Percentiles rank a stretch among this genome's conserved stretches.
Evolutionary conservation across 2,329 filamentous ascomycete species (phyloP).

Genomic region (Colletotrichum graminicola): DNA sequence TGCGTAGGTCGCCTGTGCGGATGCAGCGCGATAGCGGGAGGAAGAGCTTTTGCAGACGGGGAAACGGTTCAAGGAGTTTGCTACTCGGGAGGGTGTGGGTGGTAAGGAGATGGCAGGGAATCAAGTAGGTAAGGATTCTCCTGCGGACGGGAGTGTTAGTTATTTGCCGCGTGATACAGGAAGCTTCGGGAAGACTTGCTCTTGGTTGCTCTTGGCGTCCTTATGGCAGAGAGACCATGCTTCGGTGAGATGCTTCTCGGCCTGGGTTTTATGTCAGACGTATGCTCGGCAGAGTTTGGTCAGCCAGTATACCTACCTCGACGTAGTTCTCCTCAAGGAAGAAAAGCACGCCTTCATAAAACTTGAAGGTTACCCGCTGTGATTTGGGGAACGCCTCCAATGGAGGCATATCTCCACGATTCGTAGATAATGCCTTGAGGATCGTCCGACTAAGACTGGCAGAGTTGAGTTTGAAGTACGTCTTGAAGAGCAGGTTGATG

Average conservation of each 20-base stretch:
- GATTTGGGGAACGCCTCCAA: slow-evolving; percentile 86
- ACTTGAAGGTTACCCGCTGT: slow-evolving; percentile 95
- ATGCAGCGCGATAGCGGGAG: slow-evolving; percentile 83
- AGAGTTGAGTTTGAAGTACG: slow-evolving; percentile 95
- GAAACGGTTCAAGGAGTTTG: slow-evolving; percentile 78
- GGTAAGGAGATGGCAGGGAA: slow-evolving; percentile 92
- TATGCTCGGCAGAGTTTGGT: too few relatives aligned
- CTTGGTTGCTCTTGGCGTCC: slow-evolving; percentile 79
- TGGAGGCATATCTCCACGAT: slow-evolving; percentile 82
- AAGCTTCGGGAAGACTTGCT: slow-evolving; percentile 66
- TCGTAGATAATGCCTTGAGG: slow-evolving; percentile 83
- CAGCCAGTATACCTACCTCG: slow-evolving; percentile 63
- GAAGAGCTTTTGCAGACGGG: slow-evolving; percentile 82
- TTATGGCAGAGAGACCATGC: slow-evolving; percentile 87
- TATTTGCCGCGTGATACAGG: neutral
- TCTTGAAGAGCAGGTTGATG: slow-evolving; percentile 96
- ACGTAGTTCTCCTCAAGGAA: slow-evolving; percentile 96
- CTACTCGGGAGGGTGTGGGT: slow-evolving; percentile 85
- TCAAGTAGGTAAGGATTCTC: slow-evolving; percentile 92
- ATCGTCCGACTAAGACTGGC: slow-evolving; percentile 92
- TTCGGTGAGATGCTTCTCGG: slow-evolving; percentile 82
- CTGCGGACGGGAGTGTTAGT: slow-evolving; percentile 56
- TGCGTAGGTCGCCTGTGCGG: slow-evolving; percentile 82
- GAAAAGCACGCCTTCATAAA: slow-evolving; percentile 92
- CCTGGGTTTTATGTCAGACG: slow-evolving; percentile 58